Percentiles rank a stretch among this genome's conserved stretches.
phyloP scores from a whole-genome alignment of 1,284 basidiomycete genomes.

The Cystobasidium pallidum region DNA sequence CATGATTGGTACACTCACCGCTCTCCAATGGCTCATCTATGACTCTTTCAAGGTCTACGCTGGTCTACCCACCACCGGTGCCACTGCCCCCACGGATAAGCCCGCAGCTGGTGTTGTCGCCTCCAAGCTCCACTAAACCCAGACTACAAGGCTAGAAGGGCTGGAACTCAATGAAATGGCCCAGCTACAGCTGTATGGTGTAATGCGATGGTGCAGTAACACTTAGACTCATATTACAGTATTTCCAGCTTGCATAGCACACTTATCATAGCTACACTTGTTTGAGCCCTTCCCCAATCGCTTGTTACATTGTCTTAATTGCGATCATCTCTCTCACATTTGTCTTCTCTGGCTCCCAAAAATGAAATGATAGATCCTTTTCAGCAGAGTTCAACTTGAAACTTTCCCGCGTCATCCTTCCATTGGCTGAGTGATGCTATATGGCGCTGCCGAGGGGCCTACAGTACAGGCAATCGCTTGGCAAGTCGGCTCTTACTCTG shows the following conservation, averaged over 20 bases:
- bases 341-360: not conserved
- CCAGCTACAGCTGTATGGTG: too few relatives aligned
- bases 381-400: not conserved
- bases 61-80: conserved; percentile 44
- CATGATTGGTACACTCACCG: conserved; percentile 52
- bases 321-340: not conserved
- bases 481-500: too few relatives aligned
- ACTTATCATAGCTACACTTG: too few relatives aligned
- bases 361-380: conserved; percentile 24
- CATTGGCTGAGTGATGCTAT: too few relatives aligned
- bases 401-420: too few relatives aligned
- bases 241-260: too few relatives aligned
- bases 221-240: too few relatives aligned
- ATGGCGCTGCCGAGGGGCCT: too few relatives aligned
- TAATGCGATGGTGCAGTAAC: too few relatives aligned
- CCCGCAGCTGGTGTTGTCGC: conserved; percentile 39
- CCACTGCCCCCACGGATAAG: conserved; percentile 40
- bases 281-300: too few relatives aligned
- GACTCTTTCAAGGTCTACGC: conserved; percentile 45
- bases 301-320: too few relatives aligned
- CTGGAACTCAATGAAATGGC: not conserved
- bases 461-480: too few relatives aligned
- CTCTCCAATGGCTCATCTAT: conserved; percentile 55
- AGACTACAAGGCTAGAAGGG: not conserved
- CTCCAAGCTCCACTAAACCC: conserved; percentile 41